Conservation (phyloP, 2,329 filamentous ascomycete species). For the Daldinia sp. region DNA sequence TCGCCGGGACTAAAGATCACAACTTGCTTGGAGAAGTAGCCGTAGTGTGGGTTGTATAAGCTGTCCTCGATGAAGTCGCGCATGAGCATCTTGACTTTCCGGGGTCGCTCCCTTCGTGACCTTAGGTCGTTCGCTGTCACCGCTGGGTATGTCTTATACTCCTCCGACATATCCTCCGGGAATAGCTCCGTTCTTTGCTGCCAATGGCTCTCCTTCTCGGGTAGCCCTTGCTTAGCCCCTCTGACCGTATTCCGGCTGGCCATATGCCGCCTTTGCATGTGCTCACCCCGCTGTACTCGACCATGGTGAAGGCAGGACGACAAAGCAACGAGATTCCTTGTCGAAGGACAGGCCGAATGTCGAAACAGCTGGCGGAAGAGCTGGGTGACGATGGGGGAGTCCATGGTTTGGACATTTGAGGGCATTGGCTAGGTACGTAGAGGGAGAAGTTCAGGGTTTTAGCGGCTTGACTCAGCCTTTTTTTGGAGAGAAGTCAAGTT, state of each 20-base stretch:
- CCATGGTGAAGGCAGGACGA: slow-evolving; percentile 52
- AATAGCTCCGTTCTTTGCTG: slow-evolving; percentile 82
- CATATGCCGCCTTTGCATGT: slow-evolving; percentile 47
- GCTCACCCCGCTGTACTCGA: slow-evolving; percentile 44
- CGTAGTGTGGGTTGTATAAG: slow-evolving; percentile 92
- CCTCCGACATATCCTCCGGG: slow-evolving; percentile 77
- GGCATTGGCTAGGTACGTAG: no score
- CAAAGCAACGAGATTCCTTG: slow-evolving; percentile 53
- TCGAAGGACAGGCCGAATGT: slow-evolving; percentile 70
- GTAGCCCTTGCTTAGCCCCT: slow-evolving; percentile 38
- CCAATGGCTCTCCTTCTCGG: slow-evolving; percentile 75
- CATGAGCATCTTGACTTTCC: slow-evolving; percentile 93
- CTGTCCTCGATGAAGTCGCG: slow-evolving; percentile 98
- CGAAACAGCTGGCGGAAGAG: slow-evolving; percentile 88
- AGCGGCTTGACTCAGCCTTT: slow-evolving; percentile 10
- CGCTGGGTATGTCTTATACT: slow-evolving; percentile 82
- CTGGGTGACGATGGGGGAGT: slow-evolving; percentile 78
- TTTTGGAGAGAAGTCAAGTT: slow-evolving; percentile 28
- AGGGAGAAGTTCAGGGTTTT: not conserved
- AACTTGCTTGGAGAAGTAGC: slow-evolving; percentile 95
- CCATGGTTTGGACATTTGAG: slow-evolving; percentile 63
- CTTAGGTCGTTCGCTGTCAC: slow-evolving; percentile 85
- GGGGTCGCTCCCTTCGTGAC: slow-evolving; percentile 76
- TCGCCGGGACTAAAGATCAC: slow-evolving; percentile 94
- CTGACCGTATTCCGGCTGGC: slow-evolving; percentile 40